phyloP scores from a whole-genome alignment of 73 alveolate genomes.

The Breviolum minutum region DNA sequence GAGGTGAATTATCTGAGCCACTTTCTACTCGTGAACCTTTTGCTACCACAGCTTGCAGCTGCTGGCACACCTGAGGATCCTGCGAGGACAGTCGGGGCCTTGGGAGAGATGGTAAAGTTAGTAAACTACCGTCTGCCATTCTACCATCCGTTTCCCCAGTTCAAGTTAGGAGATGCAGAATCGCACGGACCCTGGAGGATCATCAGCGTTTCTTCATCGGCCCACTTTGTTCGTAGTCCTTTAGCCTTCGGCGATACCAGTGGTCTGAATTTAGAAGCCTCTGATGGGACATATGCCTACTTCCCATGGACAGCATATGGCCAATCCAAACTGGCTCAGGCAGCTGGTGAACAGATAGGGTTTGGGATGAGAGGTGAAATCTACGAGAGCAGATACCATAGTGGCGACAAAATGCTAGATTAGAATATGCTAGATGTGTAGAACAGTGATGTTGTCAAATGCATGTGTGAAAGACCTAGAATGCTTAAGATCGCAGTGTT shows the following conservation, averaged over 20 bases:
- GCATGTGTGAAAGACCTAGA: background rate
- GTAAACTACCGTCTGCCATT: no score
- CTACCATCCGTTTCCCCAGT: no score
- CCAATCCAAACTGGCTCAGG: constrained; percentile 92
- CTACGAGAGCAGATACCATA: no score
- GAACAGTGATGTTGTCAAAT: no score
- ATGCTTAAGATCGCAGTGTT: background rate
- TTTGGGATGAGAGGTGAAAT: background rate
- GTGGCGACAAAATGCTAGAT: no score
- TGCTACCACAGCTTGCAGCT: constrained; percentile 37
- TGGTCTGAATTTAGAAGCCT: constrained; percentile 12
- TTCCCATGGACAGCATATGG: constrained; percentile 84
- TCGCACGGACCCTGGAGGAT: constrained; percentile 9
- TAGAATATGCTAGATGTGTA: no score
- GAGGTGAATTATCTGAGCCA: constrained; percentile 84
- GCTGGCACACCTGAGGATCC: constrained; percentile 69
- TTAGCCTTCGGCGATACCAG: constrained; percentile 65
- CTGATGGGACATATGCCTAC: constrained; percentile 32
- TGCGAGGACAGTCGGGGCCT: constrained; percentile 6
- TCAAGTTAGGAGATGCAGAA: no score
- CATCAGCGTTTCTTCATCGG: constrained; percentile 75
- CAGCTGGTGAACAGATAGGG: background rate
- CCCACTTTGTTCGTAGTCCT: constrained; percentile 81
- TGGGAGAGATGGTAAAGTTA: background rate
- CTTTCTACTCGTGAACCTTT: constrained; percentile 74